Evolutionary conservation across 2,329 filamentous ascomycete species (phyloP).

Genomic region (Diaporthe citri): DNA sequence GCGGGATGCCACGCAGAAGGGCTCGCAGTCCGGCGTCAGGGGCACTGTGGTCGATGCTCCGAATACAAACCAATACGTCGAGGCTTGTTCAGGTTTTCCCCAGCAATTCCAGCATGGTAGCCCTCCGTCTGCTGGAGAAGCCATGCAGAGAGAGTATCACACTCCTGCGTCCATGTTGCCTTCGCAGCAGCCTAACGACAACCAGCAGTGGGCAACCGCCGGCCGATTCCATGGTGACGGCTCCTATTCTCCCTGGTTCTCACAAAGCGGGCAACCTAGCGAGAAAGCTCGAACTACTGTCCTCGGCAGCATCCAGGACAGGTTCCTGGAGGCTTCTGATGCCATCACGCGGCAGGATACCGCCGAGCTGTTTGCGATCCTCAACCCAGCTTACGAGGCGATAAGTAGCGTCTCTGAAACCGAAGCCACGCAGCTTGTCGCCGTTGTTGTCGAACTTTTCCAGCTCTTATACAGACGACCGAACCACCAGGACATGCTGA

Average conservation of each 20-base stretch:
- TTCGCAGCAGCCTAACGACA: neutral
- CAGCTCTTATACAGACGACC: neutral
- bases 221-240: neutral
- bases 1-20: neutral
- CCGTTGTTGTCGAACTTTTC: neutral
- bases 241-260: neutral
- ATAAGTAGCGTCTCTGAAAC: neutral
- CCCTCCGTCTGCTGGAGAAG: neutral
- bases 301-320: neutral
- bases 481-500: slow-evolving; percentile 8
- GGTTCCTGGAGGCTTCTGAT: slow-evolving; percentile 1
- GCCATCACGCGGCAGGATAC: neutral
- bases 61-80: neutral
- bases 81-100: neutral
- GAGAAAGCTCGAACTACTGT: neutral
- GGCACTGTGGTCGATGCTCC: neutral
- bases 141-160: neutral
- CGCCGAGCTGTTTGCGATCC: slow-evolving; percentile 8
- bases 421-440: neutral
- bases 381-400: slow-evolving; percentile 21
- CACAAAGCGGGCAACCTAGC: neutral
- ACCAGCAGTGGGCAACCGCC: neutral
- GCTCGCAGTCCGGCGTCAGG: neutral
- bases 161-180: neutral
- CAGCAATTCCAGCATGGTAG: neutral